Evolutionary conservation across 306 rosid species (phyloP), one percentile per base, ranked within the genome.

Genomic region (Parietaria judaica): DNA sequence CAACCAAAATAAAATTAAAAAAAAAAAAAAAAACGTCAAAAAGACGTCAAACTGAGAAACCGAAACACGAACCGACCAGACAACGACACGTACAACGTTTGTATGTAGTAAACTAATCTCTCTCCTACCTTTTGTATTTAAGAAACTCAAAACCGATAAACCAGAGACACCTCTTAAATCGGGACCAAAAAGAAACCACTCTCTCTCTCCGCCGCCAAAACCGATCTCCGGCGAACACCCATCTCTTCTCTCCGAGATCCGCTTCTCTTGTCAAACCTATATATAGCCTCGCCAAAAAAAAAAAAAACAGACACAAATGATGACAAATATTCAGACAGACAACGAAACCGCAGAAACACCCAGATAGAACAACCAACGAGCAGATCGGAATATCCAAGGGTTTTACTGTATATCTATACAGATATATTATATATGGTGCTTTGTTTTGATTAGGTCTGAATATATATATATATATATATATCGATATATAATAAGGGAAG

Each of bases 51-150:
- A 66, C 79, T 67, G 83, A 31, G 41, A 56, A 81, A 66, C 82
- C 83, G 73, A 58, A 67, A 45, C 55, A 60, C 1, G 51, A 78
- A 70, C 77, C 83, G 70, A 64, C 60, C 63, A 56, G 38, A 62
- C 0, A 41, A 4, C 8, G 95, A 72, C 98, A 85, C 96, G 96
- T 76, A 58, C 36, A 14, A 4, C 31, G 12, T 38, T 31, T 11
- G 48, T 5, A 14, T 11, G 48, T 5, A 14, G 36, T 66, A 76
- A 74, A 36, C 51, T 23, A 17, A 45, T 56, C 39, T 14, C 7
- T 10, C 15, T 50, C 56, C 3, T 1, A n/a, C 35, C 64, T 66
- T 74, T 43, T 34, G n/a, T n/a, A 41, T 63, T 57, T 49, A 43
- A 80, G 73, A 77, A 66, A 51, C 73, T 39, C 60, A 65, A 13